phyloP scores from a whole-genome alignment of 169 alveolate genomes.

The Plasmodium vivax region DNA sequence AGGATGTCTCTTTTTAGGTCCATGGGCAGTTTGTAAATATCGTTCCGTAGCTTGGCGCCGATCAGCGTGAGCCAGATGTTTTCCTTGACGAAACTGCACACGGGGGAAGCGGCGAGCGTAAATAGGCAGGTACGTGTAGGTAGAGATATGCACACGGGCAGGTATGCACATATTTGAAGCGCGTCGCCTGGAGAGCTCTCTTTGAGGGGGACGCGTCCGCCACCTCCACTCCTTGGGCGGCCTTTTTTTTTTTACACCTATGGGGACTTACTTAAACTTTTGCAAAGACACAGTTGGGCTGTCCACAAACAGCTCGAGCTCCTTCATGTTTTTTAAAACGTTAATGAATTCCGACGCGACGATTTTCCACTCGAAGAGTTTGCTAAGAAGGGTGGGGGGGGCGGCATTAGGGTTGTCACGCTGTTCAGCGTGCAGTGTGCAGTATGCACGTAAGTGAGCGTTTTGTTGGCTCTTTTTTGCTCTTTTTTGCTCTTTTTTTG shows the following conservation, averaged over 20 bases:
- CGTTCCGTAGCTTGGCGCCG: conserved; percentile 39
- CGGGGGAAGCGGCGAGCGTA: neutral
- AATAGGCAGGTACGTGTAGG: neutral
- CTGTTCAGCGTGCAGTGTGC: neutral
- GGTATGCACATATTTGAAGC: neutral
- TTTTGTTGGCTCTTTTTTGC: neutral
- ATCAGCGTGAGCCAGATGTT: conserved; percentile 55
- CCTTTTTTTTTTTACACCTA: neutral
- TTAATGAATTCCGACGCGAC: conserved; percentile 70
- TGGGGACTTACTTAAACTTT: conserved; percentile 46
- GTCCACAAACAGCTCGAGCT: conserved; percentile 47
- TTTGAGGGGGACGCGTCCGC: neutral
- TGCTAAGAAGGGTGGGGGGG: conserved; percentile 1
- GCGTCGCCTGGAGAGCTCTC: neutral
- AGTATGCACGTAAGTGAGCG: neutral
- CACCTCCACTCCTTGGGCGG: neutral
- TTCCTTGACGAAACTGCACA: conserved; percentile 41
- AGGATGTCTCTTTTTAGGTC: conserved; percentile 69
- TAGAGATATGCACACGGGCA: neutral
- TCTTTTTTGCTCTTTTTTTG: neutral
- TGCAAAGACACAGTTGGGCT: conserved; percentile 41
- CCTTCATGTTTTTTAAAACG: conserved; percentile 52
- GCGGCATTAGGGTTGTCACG: neutral
- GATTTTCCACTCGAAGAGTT: conserved; percentile 60
- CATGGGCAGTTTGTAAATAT: conserved; percentile 73